A percentile compares a stretch with the other conserved stretches of the same genome.
Evolutionary conservation across 495 filamentous ascomycete genomes (phyloP).

Genomic region (Podospora anserina): DNA sequence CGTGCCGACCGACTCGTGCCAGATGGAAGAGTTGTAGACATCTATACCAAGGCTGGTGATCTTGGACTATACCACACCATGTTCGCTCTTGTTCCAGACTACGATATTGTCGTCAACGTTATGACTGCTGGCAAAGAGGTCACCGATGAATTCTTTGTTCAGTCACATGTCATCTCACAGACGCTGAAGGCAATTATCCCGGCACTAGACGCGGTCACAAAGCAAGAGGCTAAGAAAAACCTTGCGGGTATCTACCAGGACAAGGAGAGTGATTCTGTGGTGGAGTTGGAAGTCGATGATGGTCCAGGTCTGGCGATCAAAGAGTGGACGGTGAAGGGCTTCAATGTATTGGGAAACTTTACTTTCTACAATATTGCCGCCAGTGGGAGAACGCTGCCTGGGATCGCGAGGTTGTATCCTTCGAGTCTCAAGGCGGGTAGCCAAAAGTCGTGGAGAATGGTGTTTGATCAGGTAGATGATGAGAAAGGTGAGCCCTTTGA

Average conservation of each 20-base stretch:
- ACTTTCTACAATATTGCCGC: background rate
- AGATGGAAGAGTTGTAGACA: background rate
- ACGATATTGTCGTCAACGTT: conserved; percentile 9
- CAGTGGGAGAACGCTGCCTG: background rate
- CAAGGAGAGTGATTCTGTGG: background rate
- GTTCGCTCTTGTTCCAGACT: conserved; percentile 3
- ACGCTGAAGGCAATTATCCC: conserved; percentile 4
- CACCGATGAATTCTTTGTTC: background rate
- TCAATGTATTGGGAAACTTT: conserved; percentile 5
- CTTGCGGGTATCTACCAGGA: background rate
- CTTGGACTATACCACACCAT: background rate
- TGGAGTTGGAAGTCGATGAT: conserved; percentile 2
- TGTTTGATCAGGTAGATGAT: conserved; percentile 12
- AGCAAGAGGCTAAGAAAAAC: conserved; percentile 2
- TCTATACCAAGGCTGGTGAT: conserved; percentile 5
- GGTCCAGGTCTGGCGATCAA: conserved; percentile 3
- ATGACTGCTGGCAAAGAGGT: conserved; percentile 4
- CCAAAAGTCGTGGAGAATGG: conserved; percentile 6
- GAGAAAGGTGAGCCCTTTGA: background rate
- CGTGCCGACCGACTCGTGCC: conserved; percentile 2
- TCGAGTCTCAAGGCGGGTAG: conserved; percentile 5
- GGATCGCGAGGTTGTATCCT: conserved; percentile 5
- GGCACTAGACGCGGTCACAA: conserved; percentile 1
- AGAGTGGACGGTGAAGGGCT: conserved; percentile 1
- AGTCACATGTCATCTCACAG: background rate